Conservation (phyloP, 495 filamentous ascomycete species). For the Aspergillus conjunctus region DNA sequence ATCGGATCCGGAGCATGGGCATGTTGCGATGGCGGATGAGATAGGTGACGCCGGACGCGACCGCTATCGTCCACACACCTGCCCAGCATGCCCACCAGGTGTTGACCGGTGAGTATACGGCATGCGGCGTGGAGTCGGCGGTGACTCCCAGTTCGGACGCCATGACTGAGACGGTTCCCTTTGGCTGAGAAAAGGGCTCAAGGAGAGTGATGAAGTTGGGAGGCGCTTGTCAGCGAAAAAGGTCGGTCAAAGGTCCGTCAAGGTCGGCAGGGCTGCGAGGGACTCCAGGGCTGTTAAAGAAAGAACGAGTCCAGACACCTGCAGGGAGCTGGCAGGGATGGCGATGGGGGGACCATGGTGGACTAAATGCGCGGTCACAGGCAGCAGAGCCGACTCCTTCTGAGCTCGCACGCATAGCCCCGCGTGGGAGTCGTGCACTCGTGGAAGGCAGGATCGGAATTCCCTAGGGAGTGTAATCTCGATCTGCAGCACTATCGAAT, state of each 20-base stretch:
- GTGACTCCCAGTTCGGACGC: conserved; percentile 40
- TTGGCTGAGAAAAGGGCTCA: conserved; percentile 22
- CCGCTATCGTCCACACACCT: conserved; percentile 55
- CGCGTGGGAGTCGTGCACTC: neutral
- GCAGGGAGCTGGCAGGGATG: neutral
- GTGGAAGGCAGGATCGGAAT: neutral
- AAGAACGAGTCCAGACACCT: neutral
- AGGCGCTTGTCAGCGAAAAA: conserved; percentile 19
- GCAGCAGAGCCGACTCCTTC: neutral
- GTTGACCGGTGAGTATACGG: conserved; percentile 30
- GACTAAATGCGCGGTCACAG: neutral
- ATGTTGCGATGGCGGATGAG: conserved; percentile 57
- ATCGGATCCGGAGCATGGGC: conserved; percentile 65
- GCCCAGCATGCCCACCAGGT: conserved; percentile 42
- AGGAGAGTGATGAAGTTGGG: conserved; percentile 38
- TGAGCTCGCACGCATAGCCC: neutral
- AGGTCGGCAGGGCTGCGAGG: neutral
- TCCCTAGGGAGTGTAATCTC: conserved; percentile 2
- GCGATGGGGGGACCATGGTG: neutral
- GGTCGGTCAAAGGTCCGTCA: neutral
- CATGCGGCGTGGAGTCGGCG: conserved; percentile 31
- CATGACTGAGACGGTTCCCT: conserved; percentile 27
- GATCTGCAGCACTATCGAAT: conserved; percentile 15
- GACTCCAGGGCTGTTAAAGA: conserved; percentile 1
- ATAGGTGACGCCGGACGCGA: conserved; percentile 55